Evolutionary conservation across 1,284 basidiomycete genomes (phyloP), one percentile per base, ranked within the genome.

Genomic region (Sutorius eximius): DNA sequence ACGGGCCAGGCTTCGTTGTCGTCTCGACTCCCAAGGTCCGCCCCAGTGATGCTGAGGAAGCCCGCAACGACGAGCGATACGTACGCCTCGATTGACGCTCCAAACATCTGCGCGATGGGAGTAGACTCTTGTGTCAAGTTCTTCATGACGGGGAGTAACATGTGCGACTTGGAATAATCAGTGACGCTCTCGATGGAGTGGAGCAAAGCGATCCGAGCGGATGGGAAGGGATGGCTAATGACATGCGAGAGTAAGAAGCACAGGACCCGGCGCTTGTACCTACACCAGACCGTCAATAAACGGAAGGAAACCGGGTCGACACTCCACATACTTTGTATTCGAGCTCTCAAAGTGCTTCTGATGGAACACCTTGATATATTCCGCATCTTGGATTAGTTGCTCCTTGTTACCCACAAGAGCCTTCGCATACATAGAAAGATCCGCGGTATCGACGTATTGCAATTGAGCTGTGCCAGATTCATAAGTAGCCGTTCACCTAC

Each of bases 171-270:
- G 16, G 80, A 77, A 42, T 75, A 68, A 67, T 89, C 86, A 8
- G 81, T 75, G n/a, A 94, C 79, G 10, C 75, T 74, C 43, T 77
- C 75, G 8, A 94, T 68, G 22, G 82, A 78, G 40, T 72, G 74
- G 24, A 98, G 75, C 1, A 98, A 71, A 9, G 75, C 70, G 13
- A 82, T 69, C 52, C 85, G 83, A 34, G 82, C 77, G 0, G 65
- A 56, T 5, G 80, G 69, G 7, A 82, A 69, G 5, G 77, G 73
- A 66, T 90, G 83, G 6, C 82, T 82, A 36, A 83, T 78, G 47
- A 89, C 78, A 69, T 98, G 96, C 3, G 95, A 96, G 15, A 92
- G 72, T 2, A 98, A 70, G 72, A 82, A 96, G 67, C 88, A 93
- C 36, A 93, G 67, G 45, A 95, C 75, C 12, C 85, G 82, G 57